phyloP scores from a whole-genome alignment of 305 asterid species.

The Rubia peregrina region DNA sequence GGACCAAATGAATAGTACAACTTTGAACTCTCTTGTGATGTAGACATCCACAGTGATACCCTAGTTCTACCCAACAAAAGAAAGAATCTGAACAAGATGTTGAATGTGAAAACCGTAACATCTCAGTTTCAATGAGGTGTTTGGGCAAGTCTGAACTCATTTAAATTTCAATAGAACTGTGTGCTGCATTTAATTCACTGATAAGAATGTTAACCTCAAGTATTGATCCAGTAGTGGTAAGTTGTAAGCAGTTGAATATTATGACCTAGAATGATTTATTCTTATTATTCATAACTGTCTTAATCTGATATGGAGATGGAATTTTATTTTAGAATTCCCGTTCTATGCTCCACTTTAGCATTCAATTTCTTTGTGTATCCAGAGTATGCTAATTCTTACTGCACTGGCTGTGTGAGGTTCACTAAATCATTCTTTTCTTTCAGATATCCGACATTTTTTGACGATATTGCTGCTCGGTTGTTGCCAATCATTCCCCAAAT shows the following conservation, averaged over 20 bases:
- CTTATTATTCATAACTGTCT: background rate
- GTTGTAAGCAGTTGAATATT: background rate
- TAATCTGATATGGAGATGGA: background rate
- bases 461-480: slow-evolving; percentile 91
- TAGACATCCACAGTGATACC: background rate
- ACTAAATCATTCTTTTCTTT: slow-evolving; percentile 17
- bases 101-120: background rate
- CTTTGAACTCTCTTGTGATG: background rate
- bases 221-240: background rate
- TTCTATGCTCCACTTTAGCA: background rate
- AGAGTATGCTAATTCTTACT: background rate
- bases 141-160: background rate
- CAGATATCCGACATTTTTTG: slow-evolving; percentile 96
- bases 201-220: background rate
- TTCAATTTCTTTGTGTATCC: background rate
- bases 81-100: background rate
- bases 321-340: background rate
- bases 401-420: background rate
- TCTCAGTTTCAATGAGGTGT: background rate
- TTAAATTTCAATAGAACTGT: background rate
- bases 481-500: slow-evolving; percentile 90
- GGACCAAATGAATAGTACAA: background rate
- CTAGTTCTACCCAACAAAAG: background rate
- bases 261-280: background rate
- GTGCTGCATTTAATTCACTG: background rate